These are phyloP conservation scores for Barbarea vulgaris DNA, from an alignment of 345 rosid genomes.

Conservation along the genomic window DNA sequence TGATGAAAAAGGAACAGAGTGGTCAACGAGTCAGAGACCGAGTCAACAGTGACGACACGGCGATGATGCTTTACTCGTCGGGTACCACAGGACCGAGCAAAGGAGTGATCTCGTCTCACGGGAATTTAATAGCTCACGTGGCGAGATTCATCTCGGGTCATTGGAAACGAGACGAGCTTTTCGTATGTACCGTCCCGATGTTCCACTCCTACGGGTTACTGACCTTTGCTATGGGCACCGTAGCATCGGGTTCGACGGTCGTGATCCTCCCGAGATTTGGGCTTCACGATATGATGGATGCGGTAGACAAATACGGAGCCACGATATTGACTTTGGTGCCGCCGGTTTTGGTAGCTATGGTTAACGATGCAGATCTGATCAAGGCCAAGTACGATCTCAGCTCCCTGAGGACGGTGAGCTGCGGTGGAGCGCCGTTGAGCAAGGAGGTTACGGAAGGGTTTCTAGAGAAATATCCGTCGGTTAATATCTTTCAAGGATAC, in stretches of 20 bases:
- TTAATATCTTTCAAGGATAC: not conserved
- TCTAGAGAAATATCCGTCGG: not conserved
- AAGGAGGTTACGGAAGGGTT: not conserved
- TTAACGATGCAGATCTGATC: not conserved
- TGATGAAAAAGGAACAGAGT: constrained; percentile 47
- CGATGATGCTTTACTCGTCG: constrained; percentile 10
- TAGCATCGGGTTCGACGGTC: not conserved
- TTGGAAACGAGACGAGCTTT: not conserved
- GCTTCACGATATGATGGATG: not conserved
- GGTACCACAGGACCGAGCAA: constrained; percentile 6
- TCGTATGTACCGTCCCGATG: not conserved
- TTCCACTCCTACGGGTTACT: not conserved
- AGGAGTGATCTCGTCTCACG: constrained; percentile 19
- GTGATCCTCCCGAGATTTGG: not conserved
- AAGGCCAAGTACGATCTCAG: not conserved
- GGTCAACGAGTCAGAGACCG: constrained; percentile 52
- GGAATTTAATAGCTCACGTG: not conserved
- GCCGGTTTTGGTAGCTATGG: not conserved
- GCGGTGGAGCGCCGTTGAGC: constrained; percentile 9
- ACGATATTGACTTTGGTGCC: not conserved
- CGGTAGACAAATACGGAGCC: not conserved
- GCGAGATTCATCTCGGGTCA: not conserved
- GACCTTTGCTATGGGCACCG: not conserved
- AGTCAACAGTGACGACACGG: constrained; percentile 62
- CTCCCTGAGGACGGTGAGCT: not conserved